Evolutionary conservation across 495 filamentous ascomycete species (phyloP).

Genomic region (Annulohypoxylon stygium): DNA sequence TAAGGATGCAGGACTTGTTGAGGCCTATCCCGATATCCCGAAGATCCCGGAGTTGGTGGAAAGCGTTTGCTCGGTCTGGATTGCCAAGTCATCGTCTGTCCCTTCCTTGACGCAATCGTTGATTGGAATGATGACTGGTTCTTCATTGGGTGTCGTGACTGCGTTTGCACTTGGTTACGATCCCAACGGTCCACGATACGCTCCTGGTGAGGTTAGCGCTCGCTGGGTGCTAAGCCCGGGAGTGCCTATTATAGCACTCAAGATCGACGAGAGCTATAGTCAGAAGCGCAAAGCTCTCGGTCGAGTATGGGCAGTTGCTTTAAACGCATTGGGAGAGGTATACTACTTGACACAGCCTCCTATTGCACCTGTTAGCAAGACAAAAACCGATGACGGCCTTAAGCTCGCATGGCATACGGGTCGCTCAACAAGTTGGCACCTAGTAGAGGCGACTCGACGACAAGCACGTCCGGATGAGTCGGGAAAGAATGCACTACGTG

Average conservation of each 20-base stretch:
- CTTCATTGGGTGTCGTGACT: slow-evolving; percentile 86
- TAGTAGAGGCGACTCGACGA: slow-evolving; percentile 81
- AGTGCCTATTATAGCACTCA: slow-evolving; percentile 88
- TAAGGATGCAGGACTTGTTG: slow-evolving; percentile 61
- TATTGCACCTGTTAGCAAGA: slow-evolving; percentile 52
- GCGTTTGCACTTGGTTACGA: slow-evolving; percentile 82
- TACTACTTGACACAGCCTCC: slow-evolving; percentile 84
- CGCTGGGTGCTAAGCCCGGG: slow-evolving; percentile 92
- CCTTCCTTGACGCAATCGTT: slow-evolving; percentile 80
- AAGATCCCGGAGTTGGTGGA: slow-evolving; percentile 71
- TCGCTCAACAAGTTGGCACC: slow-evolving; percentile 80
- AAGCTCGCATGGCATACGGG: slow-evolving; percentile 81
- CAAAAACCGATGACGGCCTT: slow-evolving; percentile 67
- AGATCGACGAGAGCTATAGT: slow-evolving; percentile 85
- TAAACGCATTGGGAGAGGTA: slow-evolving; percentile 94
- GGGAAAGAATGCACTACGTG: slow-evolving; percentile 63
- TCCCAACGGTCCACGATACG: slow-evolving; percentile 72
- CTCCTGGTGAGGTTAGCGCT: slow-evolving; percentile 81
- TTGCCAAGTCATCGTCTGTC: slow-evolving; percentile 83
- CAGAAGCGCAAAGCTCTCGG: slow-evolving; percentile 72
- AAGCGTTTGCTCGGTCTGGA: slow-evolving; percentile 85
- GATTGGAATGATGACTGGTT: slow-evolving; percentile 85
- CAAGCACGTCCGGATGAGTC: slow-evolving; percentile 74
- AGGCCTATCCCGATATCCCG: slow-evolving; percentile 75
- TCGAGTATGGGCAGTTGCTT: slow-evolving; percentile 84